These are phyloP conservation scores for Neolentinus lepideus DNA, from an alignment of 1,284 basidiomycete genomes.

Conservation along the genomic window DNA sequence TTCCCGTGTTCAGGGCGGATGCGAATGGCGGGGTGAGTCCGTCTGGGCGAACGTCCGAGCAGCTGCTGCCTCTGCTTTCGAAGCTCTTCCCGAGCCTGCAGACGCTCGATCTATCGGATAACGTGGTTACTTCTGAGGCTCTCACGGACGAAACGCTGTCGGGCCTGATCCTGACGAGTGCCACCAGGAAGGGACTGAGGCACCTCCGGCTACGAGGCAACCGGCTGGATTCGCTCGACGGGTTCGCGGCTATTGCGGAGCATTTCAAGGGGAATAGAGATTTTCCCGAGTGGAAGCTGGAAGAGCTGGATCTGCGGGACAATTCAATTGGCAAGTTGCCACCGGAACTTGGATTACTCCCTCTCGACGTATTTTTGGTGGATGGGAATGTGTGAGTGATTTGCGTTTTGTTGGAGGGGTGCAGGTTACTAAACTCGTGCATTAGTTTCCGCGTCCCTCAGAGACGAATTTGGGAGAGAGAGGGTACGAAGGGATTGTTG, in stretches of 20 bases:
- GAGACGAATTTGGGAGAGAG: slow-evolving; percentile 73
- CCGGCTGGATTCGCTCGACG: slow-evolving; percentile 49
- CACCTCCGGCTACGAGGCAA: slow-evolving; percentile 65
- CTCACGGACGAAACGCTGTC: slow-evolving; percentile 39
- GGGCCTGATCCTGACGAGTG: slow-evolving; percentile 36
- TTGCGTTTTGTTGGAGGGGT: slow-evolving; percentile 2
- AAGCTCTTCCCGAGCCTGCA: slow-evolving; percentile 61
- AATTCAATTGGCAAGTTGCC: slow-evolving; percentile 67
- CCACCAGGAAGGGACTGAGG: slow-evolving; percentile 42
- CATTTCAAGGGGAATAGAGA: slow-evolving; percentile 57
- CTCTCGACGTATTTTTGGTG: slow-evolving; percentile 71
- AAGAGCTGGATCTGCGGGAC: slow-evolving; percentile 73
- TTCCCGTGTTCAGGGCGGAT: slow-evolving; percentile 33
- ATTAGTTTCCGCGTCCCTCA: slow-evolving; percentile 73
- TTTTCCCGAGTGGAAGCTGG: slow-evolving; percentile 61
- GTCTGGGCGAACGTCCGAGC: slow-evolving; percentile 37
- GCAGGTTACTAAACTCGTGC: slow-evolving; percentile 6
- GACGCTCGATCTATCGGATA: slow-evolving; percentile 69
- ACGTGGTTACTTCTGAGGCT: slow-evolving; percentile 47
- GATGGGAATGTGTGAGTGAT: slow-evolving; percentile 73
- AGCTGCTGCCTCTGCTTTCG: slow-evolving; percentile 48
- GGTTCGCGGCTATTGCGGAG: slow-evolving; percentile 50
- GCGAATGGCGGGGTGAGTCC: slow-evolving; percentile 20
- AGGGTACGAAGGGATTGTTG: slow-evolving; percentile 74
- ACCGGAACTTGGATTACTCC: slow-evolving; percentile 61